Base-by-base conservation (phyloP, 768 basidiomycete genomes). In the Phaeolepiota aurea region DNA sequence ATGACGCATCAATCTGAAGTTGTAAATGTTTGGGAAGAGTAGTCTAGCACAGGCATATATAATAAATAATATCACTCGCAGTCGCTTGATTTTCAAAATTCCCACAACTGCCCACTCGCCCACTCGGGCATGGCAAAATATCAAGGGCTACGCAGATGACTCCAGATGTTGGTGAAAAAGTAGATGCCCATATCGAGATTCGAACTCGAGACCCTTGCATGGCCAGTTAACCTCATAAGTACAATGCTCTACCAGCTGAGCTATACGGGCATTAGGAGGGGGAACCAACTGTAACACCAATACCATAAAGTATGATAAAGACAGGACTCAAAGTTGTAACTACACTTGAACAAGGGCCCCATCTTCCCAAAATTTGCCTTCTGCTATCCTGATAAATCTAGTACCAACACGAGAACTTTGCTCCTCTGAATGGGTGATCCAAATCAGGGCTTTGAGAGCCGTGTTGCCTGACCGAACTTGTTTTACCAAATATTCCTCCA, bases 381-480 rank as follows among this genome's bases (percentile, higher is more conserved):
- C 54, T 10, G 64, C 61, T 32, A 77, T 55, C 16, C 70, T 66
- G 16, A 85, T 55, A 49, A 79, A 83, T 45, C 84, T 65, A 1
- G 76, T 87, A 11, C 87, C 89, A 28, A 85, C 75, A 40, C 87
- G 68, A 47, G 72, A 62, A 3, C 78, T 84, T 56, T 91, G 89
- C 46, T 88, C 83, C 2, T 79, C 77, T 0, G 85, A 87, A 56
- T 91, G 89, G 0, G 90, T 92, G 44, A 92, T 87, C 89, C 89
- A 92, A 3, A 92, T 54, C 30, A 89, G 60, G 0, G 87, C 83
- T 54, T 86, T 85, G 39, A 87, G 58, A 22, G 63, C 61, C 15
- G 71, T 65, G 28, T 72, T 61, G 5, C 59, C 41, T 1, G 68
- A 64, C 30, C 56, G 69, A 23, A 91, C 55, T 41, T 79, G 69